Evolutionary conservation across 139 green algal genomes (phyloP).

Genomic region (Auxenochlorella protothecoides): DNA sequence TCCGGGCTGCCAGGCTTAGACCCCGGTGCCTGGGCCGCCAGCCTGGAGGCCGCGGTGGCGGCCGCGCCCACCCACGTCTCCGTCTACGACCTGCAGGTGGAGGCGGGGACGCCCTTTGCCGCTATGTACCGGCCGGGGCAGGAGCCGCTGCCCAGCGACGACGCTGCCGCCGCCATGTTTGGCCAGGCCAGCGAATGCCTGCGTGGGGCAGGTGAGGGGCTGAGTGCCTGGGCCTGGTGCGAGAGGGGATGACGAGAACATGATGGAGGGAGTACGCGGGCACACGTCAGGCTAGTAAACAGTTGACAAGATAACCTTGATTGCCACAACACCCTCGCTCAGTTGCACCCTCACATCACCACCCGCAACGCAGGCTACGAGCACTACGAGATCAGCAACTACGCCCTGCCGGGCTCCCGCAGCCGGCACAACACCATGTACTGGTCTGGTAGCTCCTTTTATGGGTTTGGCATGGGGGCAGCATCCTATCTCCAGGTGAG

Average conservation of each 20-base stretch:
- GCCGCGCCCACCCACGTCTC: constrained; percentile 71
- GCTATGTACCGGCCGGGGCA: constrained; percentile 52
- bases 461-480: constrained; percentile 83
- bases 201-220: not conserved
- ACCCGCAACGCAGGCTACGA: constrained; percentile 47
- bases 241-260: too few relatives aligned
- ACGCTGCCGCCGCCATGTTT: constrained; percentile 69
- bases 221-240: not conserved
- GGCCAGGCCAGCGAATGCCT: constrained; percentile 43
- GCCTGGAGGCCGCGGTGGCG: constrained; percentile 50
- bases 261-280: too few relatives aligned
- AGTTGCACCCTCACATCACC: too few relatives aligned
- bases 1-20: constrained; percentile 67
- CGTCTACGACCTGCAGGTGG: constrained; percentile 94
- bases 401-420: constrained; percentile 57
- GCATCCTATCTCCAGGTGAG: constrained; percentile 57
- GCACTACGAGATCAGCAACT: constrained; percentile 95
- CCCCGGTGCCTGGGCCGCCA: constrained; percentile 47
- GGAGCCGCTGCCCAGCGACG: constrained; percentile 50
- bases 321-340: too few relatives aligned
- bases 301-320: too few relatives aligned
- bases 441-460: constrained; percentile 63
- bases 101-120: constrained; percentile 84
- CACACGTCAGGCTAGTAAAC: too few relatives aligned
- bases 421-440: constrained; percentile 89